Evolutionary conservation across 1,139 yeast species (phyloP), one percentile per base, ranked within the genome.

Genomic region (Yamadazyma pseudoaaseri): DNA sequence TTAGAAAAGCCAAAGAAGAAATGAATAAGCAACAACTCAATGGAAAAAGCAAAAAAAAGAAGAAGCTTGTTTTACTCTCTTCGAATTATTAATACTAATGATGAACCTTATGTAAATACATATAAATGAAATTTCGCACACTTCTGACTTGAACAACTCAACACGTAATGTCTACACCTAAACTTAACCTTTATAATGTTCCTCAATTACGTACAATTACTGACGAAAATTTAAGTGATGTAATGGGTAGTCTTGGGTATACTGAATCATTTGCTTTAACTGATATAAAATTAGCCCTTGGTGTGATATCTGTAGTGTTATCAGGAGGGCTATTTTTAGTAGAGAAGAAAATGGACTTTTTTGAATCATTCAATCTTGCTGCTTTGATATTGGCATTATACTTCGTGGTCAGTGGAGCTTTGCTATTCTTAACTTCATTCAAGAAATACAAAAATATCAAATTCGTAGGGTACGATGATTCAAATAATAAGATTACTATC

Each of bases 201-300:
- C 51, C 57, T 15, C 77, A 74, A 5, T 61, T 78, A 46, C 69
- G 74, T 40, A 65, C 63, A 21, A 68, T 74, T 21, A 58, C 70
- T 7, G 82, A 78, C 47, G 81, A 75, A 12, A 63, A 63, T 27
- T 56, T 78, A 27, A 55, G 70, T 3, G 51, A 55, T 35, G 65
- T 73, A 2, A 57, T 86, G 39, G 61, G 65, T 13, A 64, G 70
- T 29, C 58, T 80, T 31, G 92, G 90, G 2, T 89, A 75, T 56
- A 61, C 59, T 11, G 86, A 86, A 54, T 66, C 79, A 14, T 81
- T 78, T 51, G 50, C 50, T 10, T 54, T 80, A 23, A 66, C 66
- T 31, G 95, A 89, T 51, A 59, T 73, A 17, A 81, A 84, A 47
- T 65, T 90, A 30, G 79, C 71, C 1, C 56, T 89, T 28, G 96